A percentile compares a stretch with the other conserved stretches of the same genome.
phyloP scores from a whole-genome alignment of 331 rosid species.

The Acacia concinna region DNA sequence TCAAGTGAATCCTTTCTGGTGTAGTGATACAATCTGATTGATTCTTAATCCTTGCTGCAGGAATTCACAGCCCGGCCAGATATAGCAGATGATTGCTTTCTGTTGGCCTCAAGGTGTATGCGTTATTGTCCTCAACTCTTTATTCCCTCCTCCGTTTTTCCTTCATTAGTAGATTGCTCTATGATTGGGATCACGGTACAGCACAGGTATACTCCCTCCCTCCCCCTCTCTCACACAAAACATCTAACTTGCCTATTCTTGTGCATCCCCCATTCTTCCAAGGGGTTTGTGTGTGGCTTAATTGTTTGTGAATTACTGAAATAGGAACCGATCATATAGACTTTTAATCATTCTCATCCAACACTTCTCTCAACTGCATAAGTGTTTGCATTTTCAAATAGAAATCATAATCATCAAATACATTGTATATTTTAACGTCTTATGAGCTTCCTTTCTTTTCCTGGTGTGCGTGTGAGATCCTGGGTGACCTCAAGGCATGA shows the following conservation, averaged over 20 bases:
- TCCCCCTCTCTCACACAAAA: background rate
- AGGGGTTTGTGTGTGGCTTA: background rate
- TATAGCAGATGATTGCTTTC: constrained; percentile 97
- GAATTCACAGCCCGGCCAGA: constrained; percentile 99
- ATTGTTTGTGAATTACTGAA: background rate
- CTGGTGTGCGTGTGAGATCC: background rate
- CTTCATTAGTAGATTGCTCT: constrained; percentile 90
- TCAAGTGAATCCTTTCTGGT: constrained; percentile 31
- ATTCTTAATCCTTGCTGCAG: constrained; percentile 48
- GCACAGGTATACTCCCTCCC: constrained; percentile 61
- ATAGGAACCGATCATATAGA: background rate
- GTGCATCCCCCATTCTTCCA: constrained; percentile 8
- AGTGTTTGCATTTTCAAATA: background rate
- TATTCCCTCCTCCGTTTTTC: constrained; percentile 86
- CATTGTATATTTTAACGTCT: background rate
- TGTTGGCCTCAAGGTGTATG: constrained; percentile 97
- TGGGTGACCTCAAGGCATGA: background rate
- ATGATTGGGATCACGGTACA: constrained; percentile 95
- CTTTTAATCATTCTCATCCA: background rate
- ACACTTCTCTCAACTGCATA: background rate
- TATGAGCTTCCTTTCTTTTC: background rate
- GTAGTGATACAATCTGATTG: constrained; percentile 18
- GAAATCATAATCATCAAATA: background rate
- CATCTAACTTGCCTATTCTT: background rate
- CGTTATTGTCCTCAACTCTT: constrained; percentile 98